Base-by-base conservation (phyloP, 495 filamentous ascomycete genomes). In the Elaphomyces granulatus region DNA sequence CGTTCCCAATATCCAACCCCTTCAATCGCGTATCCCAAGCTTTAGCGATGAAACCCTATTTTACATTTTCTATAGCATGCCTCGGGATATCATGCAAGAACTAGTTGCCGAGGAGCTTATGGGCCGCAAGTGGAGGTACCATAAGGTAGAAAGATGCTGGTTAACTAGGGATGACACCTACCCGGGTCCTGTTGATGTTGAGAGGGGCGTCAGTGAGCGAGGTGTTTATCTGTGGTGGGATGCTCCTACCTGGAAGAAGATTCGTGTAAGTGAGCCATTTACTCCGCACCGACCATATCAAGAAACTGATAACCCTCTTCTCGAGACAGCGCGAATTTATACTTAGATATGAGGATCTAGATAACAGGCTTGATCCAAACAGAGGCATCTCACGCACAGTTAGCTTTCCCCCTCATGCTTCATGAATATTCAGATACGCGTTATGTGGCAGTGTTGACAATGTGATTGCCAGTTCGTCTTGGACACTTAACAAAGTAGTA, bases 1-100 rank as follows among this genome's bases (percentile, higher is more conserved):
- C 34, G 87, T 95, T 16, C 78, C 75, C 46, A 95, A 93, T 49
- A 80, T 92, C 20, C 83, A 86, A 48, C 74, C 77, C 12, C 66
- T 94, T 15, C 74, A 83, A 34, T 72, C 75, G 37, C 82, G 87
- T 46, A 81, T 93, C 34, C 65, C 69, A 12, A 81, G 77, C 38
- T 92, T 94, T 63, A 81, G 80, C 45, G 84, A 93, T 42, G 87
- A 95, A 55, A 92, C 86, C 0, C 67, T 95, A 40, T 86, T 95
- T 56, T 87, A 80, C 65, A 90, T 95, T 45, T 95, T 95, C 67
- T 95, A 93, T 63, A 84, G 78, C 59, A 81, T 82, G 60, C 83
- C 86, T 2, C 65, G 77, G 21, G 86, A 93, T 52, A 68, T 82
- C 43, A 74, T 86, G 59, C 87, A 95, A 58, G 81, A 92, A 45